Conservation (phyloP, 2,329 filamentous ascomycete genomes). For the Diaporthe sp. region DNA sequence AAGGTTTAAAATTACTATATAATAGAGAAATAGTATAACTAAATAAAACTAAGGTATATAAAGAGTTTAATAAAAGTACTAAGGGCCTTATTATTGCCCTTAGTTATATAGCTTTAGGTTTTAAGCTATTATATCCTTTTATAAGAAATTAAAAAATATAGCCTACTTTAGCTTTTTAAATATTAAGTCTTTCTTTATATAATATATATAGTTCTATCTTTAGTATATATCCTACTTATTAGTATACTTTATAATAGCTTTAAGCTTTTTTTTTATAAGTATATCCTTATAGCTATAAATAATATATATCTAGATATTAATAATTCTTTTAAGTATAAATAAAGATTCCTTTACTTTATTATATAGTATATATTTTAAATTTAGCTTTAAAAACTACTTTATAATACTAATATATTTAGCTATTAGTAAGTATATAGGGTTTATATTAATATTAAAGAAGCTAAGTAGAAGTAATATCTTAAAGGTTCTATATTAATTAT, state of each 20-base stretch:
- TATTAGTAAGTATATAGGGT: background rate
- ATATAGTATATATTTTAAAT: background rate
- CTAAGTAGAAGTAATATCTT: background rate
- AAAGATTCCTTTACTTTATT: background rate
- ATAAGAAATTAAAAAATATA: background rate
- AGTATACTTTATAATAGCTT: background rate
- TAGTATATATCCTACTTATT: background rate
- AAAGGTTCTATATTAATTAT: background rate
- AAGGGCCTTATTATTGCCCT: no score
- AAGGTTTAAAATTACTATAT: background rate
- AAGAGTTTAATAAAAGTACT: background rate
- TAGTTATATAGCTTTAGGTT: background rate
- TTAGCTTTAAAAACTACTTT: background rate
- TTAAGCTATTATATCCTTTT: accelerated
- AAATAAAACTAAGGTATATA: background rate
- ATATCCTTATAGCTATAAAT: background rate
- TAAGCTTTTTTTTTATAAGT: background rate
- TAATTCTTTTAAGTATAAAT: background rate
- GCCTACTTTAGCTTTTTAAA: background rate
- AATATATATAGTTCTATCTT: background rate
- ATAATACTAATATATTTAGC: background rate
- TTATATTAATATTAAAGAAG: background rate
- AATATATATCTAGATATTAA: background rate
- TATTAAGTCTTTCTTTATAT: background rate
- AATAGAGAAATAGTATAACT: background rate